Base-by-base conservation (phyloP, 148 eudicot genomes). In the Nyssa sinensis region DNA sequence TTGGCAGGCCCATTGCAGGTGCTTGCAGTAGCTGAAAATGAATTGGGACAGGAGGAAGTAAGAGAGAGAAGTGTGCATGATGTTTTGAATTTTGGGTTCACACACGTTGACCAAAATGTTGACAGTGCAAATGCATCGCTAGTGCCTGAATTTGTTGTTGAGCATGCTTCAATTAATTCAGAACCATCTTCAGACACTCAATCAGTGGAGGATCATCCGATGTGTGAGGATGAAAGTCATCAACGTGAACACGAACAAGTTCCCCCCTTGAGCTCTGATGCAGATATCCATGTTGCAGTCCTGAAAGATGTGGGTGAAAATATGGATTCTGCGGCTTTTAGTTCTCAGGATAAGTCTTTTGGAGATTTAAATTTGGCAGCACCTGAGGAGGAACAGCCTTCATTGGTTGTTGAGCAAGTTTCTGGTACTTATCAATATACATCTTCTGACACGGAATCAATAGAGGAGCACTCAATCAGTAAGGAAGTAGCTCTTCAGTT, bases 401-500 rank as follows among this genome's bases (percentile, higher is more conserved):
- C 37, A 3, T 33, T 31, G 28, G 59, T 41, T 69, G 70, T 2
- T 39, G 79, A 77, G 37, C 55, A 66, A 68, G 49, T 16, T 74
- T 71, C 78, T 37, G 35, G 67, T 66, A 35, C 55, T 8, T 63
- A 67, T 33, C 67, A 82, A 17, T 12, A 23, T 30, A 31, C 63
- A 58, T 75, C 70, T 49, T 69, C 47, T 75, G 75, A 77, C 59
- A 80, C 25, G 25, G 81, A 77, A 60, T 21, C 31, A 31, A 32
- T 23, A 57, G 84, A 72, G 23, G 82, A 75, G 51, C 47, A 23
- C 21, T 44, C 28, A 64, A 11, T 72, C 32, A 39, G 55, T 41
- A 65, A 77, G 64, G 81, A 78, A 57, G 84, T 13, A 51, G 62
- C 57, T 64, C 75, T 76, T 47, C 79, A 58, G 47, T 62, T 29